phyloP scores from a whole-genome alignment of 768 basidiomycete genomes.

The Suillus lakei region DNA sequence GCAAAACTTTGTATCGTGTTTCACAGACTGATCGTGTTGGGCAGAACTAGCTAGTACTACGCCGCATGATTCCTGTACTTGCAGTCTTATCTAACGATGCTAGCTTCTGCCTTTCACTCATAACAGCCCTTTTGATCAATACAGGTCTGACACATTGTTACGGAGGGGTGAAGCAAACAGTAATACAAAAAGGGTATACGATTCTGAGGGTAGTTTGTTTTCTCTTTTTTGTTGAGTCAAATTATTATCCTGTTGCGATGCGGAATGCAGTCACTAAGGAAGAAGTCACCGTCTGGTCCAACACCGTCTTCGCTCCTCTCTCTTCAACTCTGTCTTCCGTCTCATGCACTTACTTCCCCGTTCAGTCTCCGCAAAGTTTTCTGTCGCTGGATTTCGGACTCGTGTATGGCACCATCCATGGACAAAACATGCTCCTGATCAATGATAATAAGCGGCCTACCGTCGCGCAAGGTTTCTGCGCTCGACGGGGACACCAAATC shows the following conservation, averaged over 20 bases:
- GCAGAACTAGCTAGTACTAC: conserved; percentile 38
- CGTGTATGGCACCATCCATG: conserved; percentile 33
- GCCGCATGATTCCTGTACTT: conserved; percentile 2
- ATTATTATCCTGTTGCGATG: neutral
- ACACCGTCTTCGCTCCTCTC: conserved; percentile 16
- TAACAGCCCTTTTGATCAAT: neutral
- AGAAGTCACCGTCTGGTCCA: neutral
- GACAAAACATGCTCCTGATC: conserved; percentile 31
- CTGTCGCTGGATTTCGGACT: neutral
- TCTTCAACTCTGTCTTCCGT: conserved; percentile 19
- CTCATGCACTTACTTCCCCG: neutral
- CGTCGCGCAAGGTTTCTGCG: conserved; percentile 1
- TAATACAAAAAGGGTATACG: neutral
- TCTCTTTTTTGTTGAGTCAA: neutral
- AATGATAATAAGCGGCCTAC: neutral
- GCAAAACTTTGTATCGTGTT: neutral
- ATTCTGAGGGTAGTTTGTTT: neutral
- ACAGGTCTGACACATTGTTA: neutral
- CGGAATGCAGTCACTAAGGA: neutral
- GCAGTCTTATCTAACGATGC: neutral
- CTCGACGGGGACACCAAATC: conserved; percentile 3
- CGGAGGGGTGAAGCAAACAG: neutral
- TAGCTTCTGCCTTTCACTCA: neutral
- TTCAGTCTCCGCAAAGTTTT: neutral
- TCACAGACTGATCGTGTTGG: conserved; percentile 10